A percentile compares a stretch with the other conserved stretches of the same genome.
Conservation (phyloP, 2,329 filamentous ascomycete genomes). For the Sporothrix phasma region DNA sequence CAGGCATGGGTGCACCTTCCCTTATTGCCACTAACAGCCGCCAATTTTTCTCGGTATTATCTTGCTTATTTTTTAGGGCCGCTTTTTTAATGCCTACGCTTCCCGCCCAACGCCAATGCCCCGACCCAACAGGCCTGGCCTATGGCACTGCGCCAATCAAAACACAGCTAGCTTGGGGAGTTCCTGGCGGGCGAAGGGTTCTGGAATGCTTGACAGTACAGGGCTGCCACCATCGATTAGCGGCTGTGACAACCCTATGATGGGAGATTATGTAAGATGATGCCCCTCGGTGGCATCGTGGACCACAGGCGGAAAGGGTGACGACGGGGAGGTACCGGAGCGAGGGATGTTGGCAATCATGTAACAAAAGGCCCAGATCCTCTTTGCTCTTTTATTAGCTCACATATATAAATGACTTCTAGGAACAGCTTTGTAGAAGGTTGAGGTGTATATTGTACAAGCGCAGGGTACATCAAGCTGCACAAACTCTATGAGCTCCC, state of each 20-base stretch:
- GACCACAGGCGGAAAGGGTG: neutral
- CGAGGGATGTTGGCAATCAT: too few species aligned
- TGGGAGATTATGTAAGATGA: neutral
- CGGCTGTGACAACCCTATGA: neutral
- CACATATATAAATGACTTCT: neutral
- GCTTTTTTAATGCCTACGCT: neutral
- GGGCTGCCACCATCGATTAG: neutral
- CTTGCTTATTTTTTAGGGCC: neutral
- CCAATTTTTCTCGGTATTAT: neutral
- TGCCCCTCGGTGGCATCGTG: neutral
- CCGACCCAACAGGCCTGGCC: neutral
- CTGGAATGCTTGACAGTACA: neutral
- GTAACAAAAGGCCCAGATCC: too few species aligned
- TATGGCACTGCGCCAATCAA: neutral
- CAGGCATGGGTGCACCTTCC: neutral
- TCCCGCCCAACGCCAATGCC: neutral
- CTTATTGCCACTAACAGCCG: neutral
- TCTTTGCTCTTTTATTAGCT: too few species aligned
- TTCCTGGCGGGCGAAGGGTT: neutral
- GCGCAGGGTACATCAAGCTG: neutral
- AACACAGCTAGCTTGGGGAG: neutral
- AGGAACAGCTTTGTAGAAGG: neutral
- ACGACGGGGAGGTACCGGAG: neutral
- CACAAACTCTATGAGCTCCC: too few species aligned
- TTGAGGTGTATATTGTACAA: neutral